Conservation (phyloP, 208 protist species). For the Trypanosomatidae sp. region DNA sequence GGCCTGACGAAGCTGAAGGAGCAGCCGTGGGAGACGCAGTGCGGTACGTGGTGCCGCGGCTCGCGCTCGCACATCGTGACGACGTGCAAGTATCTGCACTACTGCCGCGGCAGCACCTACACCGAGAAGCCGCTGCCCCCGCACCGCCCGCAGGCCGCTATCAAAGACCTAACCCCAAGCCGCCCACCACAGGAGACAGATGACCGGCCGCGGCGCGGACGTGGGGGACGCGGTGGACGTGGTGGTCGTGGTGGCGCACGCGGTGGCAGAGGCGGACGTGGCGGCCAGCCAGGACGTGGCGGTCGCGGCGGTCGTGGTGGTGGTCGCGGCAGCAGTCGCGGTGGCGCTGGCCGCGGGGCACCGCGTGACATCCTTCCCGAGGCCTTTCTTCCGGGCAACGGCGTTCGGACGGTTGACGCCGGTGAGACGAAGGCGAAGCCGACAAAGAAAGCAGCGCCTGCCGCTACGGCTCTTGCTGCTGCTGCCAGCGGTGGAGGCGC, state of each 20-base stretch:
- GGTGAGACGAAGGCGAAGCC: too few relatives aligned
- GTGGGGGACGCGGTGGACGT: slow-evolving; percentile 24
- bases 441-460: too few relatives aligned
- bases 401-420: too few relatives aligned
- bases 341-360: too few relatives aligned
- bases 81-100: slow-evolving; percentile 73
- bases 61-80: slow-evolving; percentile 63
- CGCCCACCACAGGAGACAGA: slow-evolving; percentile 28
- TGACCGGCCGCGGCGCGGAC: slow-evolving; percentile 24
- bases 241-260: slow-evolving; percentile 10
- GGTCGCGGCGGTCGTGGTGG: slow-evolving; percentile 5
- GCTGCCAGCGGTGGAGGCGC: too few relatives aligned
- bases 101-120: slow-evolving; percentile 48
- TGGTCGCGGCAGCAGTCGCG: slow-evolving; percentile 10
- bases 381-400: too few relatives aligned
- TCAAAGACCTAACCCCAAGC: slow-evolving; percentile 59
- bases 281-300: too few relatives aligned
- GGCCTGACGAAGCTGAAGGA: slow-evolving; percentile 44
- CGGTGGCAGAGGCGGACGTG: slow-evolving; percentile 5
- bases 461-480: too few relatives aligned
- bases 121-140: slow-evolving; percentile 63
- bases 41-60: slow-evolving; percentile 67
- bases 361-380: too few relatives aligned
- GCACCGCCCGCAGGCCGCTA: slow-evolving; percentile 40
- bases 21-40: slow-evolving; percentile 42